Evolutionary conservation across 2,329 filamentous ascomycete species (phyloP).

Genomic region (Epichloe glyceriae): DNA sequence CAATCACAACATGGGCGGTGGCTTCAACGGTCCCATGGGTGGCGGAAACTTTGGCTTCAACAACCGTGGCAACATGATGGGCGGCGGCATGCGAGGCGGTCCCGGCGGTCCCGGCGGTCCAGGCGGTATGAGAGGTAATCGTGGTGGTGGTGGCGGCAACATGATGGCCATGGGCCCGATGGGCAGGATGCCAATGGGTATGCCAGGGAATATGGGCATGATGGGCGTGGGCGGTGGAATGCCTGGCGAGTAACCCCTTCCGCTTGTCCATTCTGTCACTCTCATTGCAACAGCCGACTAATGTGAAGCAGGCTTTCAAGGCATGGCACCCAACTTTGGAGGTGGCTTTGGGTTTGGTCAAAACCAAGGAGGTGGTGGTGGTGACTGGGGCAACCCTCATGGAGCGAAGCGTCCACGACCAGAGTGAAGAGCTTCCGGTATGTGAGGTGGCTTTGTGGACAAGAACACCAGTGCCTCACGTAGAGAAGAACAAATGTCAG

Average conservation of each 20-base stretch:
- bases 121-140: constrained; percentile 33
- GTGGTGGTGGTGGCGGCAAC: constrained; percentile 31
- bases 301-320: constrained; percentile 45
- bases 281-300: constrained; percentile 7
- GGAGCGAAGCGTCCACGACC: constrained; percentile 68
- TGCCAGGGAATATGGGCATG: constrained; percentile 43
- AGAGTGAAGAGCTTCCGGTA: constrained; percentile 32
- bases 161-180: constrained; percentile 37
- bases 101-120: constrained; percentile 31
- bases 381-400: constrained; percentile 68
- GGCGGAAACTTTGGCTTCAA: constrained; percentile 40
- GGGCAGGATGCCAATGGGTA: constrained; percentile 39
- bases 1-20: constrained; percentile 33
- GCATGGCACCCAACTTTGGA: constrained; percentile 58
- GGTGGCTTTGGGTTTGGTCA: constrained; percentile 53
- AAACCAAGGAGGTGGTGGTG: constrained; percentile 29
- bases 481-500: neutral
- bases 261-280: too few relatives aligned
- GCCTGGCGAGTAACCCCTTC: constrained; percentile 18
- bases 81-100: constrained; percentile 34
- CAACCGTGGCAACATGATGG: constrained; percentile 22
- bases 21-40: constrained; percentile 37
- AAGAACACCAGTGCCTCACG: neutral
- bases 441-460: neutral
- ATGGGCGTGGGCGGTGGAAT: constrained; percentile 36